Conservation (phyloP, 345 rosid genomes). For the Lenwebbia sp. region DNA sequence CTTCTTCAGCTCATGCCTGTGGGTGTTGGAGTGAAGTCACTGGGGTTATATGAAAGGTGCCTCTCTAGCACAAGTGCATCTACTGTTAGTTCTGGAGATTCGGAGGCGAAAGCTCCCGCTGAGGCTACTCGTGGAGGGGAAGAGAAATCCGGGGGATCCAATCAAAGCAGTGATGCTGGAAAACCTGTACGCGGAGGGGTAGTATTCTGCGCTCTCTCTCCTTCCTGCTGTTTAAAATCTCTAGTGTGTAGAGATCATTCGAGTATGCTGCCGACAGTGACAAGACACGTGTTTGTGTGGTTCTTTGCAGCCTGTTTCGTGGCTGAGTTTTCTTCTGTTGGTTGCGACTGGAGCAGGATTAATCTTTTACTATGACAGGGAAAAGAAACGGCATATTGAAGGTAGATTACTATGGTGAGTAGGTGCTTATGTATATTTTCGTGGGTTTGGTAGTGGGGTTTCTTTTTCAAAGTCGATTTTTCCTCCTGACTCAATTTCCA, state of each 20-base stretch:
- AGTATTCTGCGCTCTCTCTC: not conserved
- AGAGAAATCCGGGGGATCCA: conserved; percentile 46
- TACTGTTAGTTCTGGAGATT: conserved; percentile 7
- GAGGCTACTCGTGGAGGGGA: conserved; percentile 25
- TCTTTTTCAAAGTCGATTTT: not conserved
- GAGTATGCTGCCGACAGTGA: not conserved
- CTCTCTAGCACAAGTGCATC: conserved; percentile 14
- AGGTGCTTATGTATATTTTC: not conserved
- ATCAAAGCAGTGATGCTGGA: conserved; percentile 41
- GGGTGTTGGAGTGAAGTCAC: conserved; percentile 16
- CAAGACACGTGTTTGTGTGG: not conserved
- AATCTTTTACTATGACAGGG: conserved; percentile 48
- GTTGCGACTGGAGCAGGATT: conserved; percentile 72
- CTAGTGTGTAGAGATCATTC: not conserved
- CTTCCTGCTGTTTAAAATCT: not conserved
- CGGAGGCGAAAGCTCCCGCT: conserved; percentile 4
- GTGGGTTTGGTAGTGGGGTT: not conserved
- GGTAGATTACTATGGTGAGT: conserved; percentile 96
- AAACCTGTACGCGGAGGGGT: conserved; percentile 96
- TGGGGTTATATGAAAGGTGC: conserved; percentile 19
- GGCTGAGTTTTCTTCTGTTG: conserved; percentile 84
- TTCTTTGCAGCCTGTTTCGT: conserved; percentile 69
- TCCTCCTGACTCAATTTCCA: not conserved
- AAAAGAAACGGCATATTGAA: conserved; percentile 91
- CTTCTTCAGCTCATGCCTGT: conserved; percentile 19